Conservation (phyloP, 1,139 yeast genomes). For the Martiniozyma asiatica region DNA sequence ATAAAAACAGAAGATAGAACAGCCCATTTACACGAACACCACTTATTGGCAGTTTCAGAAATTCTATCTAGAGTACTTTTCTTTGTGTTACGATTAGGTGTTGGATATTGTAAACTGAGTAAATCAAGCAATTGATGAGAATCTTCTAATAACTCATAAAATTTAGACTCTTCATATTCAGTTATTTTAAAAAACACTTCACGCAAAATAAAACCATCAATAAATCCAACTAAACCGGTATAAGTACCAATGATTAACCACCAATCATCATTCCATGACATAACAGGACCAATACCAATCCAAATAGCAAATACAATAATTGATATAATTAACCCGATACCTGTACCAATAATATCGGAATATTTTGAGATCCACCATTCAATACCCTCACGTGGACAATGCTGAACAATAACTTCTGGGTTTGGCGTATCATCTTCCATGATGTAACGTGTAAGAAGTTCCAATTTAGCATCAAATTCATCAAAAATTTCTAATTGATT, state of each 20-base stretch:
- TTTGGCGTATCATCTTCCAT: conserved; percentile 17
- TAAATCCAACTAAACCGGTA: conserved; percentile 29
- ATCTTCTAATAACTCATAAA: conserved; percentile 39
- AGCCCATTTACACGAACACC: conserved; percentile 16
- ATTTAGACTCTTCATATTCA: conserved; percentile 21
- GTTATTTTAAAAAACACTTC: conserved; percentile 25
- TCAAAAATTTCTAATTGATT: conserved; percentile 17
- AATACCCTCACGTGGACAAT: conserved; percentile 16
- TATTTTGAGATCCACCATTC: conserved; percentile 23
- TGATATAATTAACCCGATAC: conserved; percentile 26
- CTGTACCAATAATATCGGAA: conserved; percentile 29
- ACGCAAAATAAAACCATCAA: conserved; percentile 29
- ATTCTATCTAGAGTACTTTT: conserved; percentile 16
- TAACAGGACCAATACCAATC: conserved; percentile 24
- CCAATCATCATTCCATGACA: conserved; percentile 27
- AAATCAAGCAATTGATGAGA: conserved; percentile 55
- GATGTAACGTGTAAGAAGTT: conserved; percentile 16
- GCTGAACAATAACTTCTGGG: conserved; percentile 15
- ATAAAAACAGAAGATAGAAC: conserved; percentile 17
- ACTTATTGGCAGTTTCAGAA: conserved; percentile 12
- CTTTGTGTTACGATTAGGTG: too few species aligned
- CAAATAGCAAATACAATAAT: conserved; percentile 24
- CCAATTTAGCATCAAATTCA: conserved; percentile 22
- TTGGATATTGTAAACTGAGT: conserved; percentile 8
- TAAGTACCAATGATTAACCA: conserved; percentile 32